Evolutionary conservation across 257 asterid genomes (phyloP).

Genomic region (Gynochthodes officinalis): DNA sequence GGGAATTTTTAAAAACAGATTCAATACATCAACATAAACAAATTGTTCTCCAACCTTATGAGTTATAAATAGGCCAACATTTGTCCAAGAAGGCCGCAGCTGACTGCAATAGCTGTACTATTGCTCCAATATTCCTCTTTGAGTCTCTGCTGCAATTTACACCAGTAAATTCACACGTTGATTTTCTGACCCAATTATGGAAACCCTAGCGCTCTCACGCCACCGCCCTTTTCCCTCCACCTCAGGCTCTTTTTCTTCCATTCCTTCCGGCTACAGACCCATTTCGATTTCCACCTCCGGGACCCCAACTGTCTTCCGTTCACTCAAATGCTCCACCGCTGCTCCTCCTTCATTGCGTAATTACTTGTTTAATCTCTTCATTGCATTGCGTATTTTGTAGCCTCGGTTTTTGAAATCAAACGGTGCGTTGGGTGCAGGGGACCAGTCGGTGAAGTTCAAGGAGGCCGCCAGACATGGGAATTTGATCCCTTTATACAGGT

Average conservation of each 20-base stretch:
- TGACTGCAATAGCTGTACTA: too few species aligned
- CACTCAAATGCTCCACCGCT: conserved; percentile 48
- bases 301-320: conserved; percentile 13
- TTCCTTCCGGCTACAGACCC: conserved; percentile 22
- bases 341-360: conserved; percentile 37
- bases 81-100: too few species aligned
- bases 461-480: conserved; percentile 86
- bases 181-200: conserved; percentile 33
- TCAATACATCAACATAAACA: too few species aligned
- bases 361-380: conserved; percentile 5
- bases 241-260: conserved; percentile 21
- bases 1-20: too few species aligned
- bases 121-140: too few species aligned
- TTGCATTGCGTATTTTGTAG: not conserved
- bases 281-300: conserved; percentile 25
- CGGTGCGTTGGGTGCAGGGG: conserved; percentile 39
- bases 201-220: conserved; percentile 40
- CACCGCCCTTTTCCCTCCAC: conserved; percentile 31
- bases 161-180: not conserved
- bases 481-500: conserved; percentile 73
- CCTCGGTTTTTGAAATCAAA: conserved; percentile 9
- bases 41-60: too few species aligned
- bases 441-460: conserved; percentile 71
- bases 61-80: too few species aligned
- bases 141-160: too few species aligned